A percentile compares a stretch with the other conserved stretches of the same genome.
Evolutionary conservation across 768 basidiomycete species (phyloP).

Genomic region (Holtermannia corniformis): DNA sequence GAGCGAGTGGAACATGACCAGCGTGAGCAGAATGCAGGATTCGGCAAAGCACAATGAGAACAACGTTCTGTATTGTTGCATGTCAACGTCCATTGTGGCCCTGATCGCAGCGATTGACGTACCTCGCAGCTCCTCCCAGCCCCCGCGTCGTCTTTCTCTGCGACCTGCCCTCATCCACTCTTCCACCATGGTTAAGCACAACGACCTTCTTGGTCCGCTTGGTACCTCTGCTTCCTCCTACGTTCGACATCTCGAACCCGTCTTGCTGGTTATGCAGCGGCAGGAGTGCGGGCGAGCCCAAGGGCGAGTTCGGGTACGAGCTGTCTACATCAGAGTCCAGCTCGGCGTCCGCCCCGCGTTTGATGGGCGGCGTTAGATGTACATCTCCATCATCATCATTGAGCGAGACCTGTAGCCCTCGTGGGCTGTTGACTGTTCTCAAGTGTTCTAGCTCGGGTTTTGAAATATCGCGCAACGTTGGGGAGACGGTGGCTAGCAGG

Average conservation of each 20-base stretch:
- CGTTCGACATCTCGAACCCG: too few relatives aligned
- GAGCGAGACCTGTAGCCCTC: neutral
- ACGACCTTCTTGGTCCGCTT: neutral
- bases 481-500: conserved; percentile 28
- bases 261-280: too few relatives aligned
- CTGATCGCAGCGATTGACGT: neutral
- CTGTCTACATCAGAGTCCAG: neutral
- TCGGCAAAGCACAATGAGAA: conserved; percentile 38
- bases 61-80: conserved; percentile 14
- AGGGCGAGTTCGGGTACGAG: neutral
- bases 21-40: conserved; percentile 26
- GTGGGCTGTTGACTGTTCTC: neutral
- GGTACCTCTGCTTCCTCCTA: neutral
- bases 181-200: conserved; percentile 2
- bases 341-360: neutral
- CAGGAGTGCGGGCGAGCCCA: too few relatives aligned
- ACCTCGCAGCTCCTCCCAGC: conserved; percentile 30
- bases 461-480: conserved; percentile 31
- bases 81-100: neutral
- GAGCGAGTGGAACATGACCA: conserved; percentile 37
- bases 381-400: neutral
- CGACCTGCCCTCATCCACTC: neutral
- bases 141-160: conserved; percentile 26
- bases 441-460: conserved; percentile 10
- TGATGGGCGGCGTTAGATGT: neutral